phyloP scores from a whole-genome alignment of 176 grass and related monocot species.

The Carex littledalei region DNA sequence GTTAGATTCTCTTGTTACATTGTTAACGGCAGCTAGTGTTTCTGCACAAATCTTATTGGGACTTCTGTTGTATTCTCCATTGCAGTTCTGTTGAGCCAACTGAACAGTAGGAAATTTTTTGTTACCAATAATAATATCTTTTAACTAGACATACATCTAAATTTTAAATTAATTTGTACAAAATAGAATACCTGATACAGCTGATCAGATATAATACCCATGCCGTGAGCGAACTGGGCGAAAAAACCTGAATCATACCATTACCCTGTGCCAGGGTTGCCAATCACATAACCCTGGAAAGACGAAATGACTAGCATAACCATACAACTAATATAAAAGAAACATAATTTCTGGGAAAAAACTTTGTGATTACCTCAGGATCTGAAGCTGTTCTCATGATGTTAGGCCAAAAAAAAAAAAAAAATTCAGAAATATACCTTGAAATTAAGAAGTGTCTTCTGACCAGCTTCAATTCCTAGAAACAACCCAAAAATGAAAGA shows the following conservation, averaged over 20 bases:
- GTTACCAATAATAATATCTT: background rate
- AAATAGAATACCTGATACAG: constrained; percentile 34
- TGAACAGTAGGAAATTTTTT: background rate
- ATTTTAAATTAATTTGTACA: background rate
- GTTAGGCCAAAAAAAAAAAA: background rate
- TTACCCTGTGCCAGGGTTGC: constrained; percentile 33
- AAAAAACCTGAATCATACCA: constrained; percentile 13
- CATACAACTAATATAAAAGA: background rate
- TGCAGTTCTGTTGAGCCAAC: background rate
- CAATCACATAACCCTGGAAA: constrained; percentile 43
- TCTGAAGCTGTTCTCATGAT: background rate
- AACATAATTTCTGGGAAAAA: background rate
- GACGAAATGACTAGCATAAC: background rate
- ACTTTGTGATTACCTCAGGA: background rate
- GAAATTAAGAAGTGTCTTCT: constrained; percentile 30
- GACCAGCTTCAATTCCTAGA: constrained; percentile 30
- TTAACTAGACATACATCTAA: background rate
- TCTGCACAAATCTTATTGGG: background rate
- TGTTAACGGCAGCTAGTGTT: background rate
- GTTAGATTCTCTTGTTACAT: background rate
- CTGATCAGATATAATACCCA: constrained; percentile 61
- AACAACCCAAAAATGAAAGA: background rate
- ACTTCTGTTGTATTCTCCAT: background rate
- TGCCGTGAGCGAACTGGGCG: constrained; percentile 29
- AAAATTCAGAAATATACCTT: constrained; percentile 5